Percentiles rank a stretch among this genome's conserved stretches.
phyloP scores from a whole-genome alignment of 169 alveolate genomes.

The Plasmodium cynomolgi region DNA sequence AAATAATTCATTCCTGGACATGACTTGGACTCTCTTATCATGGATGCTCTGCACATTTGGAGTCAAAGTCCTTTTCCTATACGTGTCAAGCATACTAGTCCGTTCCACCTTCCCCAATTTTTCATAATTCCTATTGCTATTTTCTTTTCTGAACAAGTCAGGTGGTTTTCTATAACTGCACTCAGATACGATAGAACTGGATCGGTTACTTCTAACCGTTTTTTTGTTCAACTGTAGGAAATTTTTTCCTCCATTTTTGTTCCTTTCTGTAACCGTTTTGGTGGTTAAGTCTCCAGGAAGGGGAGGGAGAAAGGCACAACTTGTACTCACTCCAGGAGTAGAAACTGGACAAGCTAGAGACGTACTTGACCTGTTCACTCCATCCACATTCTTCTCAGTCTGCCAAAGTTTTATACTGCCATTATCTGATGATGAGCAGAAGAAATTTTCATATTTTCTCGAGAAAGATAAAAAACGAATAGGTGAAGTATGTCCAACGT shows the following conservation, averaged over 20 bases:
- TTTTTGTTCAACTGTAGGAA: slow-evolving; percentile 17
- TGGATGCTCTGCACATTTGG: slow-evolving; percentile 7
- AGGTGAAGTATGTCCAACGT: slow-evolving; percentile 64
- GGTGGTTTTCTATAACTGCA: background rate
- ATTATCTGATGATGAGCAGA: slow-evolving; percentile 56
- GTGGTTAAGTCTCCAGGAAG: background rate
- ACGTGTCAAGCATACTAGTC: background rate
- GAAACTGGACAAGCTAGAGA: background rate
- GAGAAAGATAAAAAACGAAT: slow-evolving; percentile 52
- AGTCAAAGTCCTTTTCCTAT: slow-evolving; percentile 38
- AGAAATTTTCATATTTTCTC: background rate
- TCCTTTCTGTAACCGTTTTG: background rate
- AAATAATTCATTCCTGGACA: slow-evolving; percentile 41
- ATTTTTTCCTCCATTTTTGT: slow-evolving; percentile 11
- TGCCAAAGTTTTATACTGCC: slow-evolving; percentile 64
- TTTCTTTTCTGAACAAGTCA: background rate
- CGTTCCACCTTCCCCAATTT: background rate
- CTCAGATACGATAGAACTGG: slow-evolving; percentile 23
- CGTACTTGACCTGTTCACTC: background rate
- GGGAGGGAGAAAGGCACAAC: background rate
- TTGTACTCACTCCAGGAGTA: background rate
- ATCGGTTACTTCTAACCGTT: slow-evolving; percentile 9
- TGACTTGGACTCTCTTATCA: slow-evolving; percentile 19
- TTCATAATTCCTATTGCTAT: slow-evolving; percentile 7
- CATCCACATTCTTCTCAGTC: background rate